phyloP scores from a whole-genome alignment of 345 rosid species.

The Syzygium grande region DNA sequence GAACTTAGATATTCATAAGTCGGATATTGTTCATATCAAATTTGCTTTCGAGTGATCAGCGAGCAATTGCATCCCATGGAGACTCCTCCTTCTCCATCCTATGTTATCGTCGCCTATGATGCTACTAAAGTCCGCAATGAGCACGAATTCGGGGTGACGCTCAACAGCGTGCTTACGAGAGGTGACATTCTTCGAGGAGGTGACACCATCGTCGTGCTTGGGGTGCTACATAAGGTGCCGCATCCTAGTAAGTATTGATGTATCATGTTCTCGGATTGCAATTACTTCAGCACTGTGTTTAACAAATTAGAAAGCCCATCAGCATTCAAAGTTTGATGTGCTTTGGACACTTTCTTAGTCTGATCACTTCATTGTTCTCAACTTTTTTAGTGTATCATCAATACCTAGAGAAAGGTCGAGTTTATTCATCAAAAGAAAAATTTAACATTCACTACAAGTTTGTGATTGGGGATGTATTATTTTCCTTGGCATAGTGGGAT shows the following conservation, averaged over 20 bases:
- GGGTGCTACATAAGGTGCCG: conserved; percentile 38
- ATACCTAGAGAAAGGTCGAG: not conserved
- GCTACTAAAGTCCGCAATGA: conserved; percentile 42
- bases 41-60: not conserved
- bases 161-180: conserved; percentile 14
- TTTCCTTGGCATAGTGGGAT: conserved; percentile 43
- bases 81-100: conserved; percentile 18
- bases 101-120: conserved; percentile 42
- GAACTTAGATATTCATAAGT: not conserved
- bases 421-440: not conserved
- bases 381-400: not conserved
- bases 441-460: not conserved
- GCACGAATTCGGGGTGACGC: conserved; percentile 24
- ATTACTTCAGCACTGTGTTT: not conserved
- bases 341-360: not conserved
- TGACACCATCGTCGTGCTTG: conserved; percentile 39
- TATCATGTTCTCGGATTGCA: not conserved
- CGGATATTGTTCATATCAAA: not conserved
- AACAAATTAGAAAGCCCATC: not conserved
- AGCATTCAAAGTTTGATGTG: not conserved
- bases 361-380: not conserved
- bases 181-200: conserved; percentile 48
- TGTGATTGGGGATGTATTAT: not conserved
- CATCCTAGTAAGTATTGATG: conserved; percentile 42
- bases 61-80: conserved; percentile 13